Conservation (phyloP, 2,329 filamentous ascomycete genomes). For the Furcasterigmium sp. region DNA sequence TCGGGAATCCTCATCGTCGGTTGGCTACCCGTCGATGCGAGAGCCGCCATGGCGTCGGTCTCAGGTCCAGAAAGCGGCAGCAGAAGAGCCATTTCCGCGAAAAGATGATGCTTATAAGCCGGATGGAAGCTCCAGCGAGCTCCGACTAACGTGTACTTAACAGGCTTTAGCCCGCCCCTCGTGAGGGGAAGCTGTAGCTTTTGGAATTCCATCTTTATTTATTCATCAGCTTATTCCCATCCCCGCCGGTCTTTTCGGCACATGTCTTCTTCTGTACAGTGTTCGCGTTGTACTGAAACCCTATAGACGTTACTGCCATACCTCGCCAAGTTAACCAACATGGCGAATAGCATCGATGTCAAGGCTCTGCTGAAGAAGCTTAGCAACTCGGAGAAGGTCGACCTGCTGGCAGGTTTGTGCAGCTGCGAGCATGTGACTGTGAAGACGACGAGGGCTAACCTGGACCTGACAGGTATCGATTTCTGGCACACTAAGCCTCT, state of each 20-base stretch:
- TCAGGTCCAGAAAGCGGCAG: background rate
- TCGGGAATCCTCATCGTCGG: background rate
- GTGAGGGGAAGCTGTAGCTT: background rate
- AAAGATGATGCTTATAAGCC: background rate
- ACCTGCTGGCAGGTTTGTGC: constrained; percentile 41
- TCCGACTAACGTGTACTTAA: background rate
- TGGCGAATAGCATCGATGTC: constrained; percentile 43
- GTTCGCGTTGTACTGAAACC: too few relatives aligned
- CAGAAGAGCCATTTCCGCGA: background rate
- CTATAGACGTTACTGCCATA: too few relatives aligned
- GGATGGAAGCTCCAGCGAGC: background rate
- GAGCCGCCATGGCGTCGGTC: background rate
- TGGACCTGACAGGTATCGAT: constrained; percentile 45
- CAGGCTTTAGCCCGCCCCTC: background rate
- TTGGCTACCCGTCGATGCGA: background rate
- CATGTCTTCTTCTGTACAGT: too few relatives aligned
- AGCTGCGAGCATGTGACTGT: too few relatives aligned
- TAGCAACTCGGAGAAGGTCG: constrained; percentile 45
- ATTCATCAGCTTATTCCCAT: too few relatives aligned
- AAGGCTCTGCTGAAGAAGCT: constrained; percentile 50
- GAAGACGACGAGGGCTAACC: background rate
- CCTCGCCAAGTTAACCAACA: background rate
- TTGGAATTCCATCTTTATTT: too few relatives aligned
- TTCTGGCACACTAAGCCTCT: constrained; percentile 65
- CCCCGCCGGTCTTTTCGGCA: too few relatives aligned